Evolutionary conservation across 345 rosid genomes (phyloP), one percentile per base, ranked within the genome.

Genomic region (Rhodamnia rubescens): DNA sequence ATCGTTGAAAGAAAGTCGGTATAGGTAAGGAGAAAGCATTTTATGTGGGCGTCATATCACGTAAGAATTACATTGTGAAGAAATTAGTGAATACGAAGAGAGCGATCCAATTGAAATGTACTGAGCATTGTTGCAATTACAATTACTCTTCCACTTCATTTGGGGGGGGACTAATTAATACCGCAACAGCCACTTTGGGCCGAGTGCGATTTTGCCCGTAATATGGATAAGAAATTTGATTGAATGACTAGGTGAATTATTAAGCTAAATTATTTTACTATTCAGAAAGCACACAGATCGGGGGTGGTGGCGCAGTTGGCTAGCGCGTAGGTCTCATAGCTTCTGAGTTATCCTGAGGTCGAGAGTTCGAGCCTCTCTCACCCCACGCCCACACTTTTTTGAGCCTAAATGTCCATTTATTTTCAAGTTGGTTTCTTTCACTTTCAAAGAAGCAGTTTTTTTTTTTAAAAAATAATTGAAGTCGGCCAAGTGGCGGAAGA

Each of bases 281-380:
- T 47, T 8, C 50, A 8, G 11, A 6, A 5, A 42, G 44, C 44
- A n/a, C n/a, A n/a, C n/a, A 42, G 7, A 4, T 4, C 44, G 44
- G 52, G 96, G 95, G 95, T 91, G 94, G 96, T 92, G 96, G 96
- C 95, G 98, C 96, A 94, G 98, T 95, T 95, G 98, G 96, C 93
- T 94, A 94, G 99, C 96, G 95, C 95, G 96, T 91, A 93, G 98
- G 94, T 96, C 96, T 94, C 98, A 93, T 93, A 92, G 98, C 96
- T 90, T 81, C 83, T 50, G 96, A 92, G 98, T 88, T 3, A 96
- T 94, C 96, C 98, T 92, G 96, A 93, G 96, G 98, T 95, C 93
- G 98, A 94, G 98, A 93, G 96, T 91, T 92, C 92, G 95, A 92
- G 91, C 95, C 96, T 93, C 94, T 94, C 98, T 93, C 98, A 92